A percentile compares a stretch with the other conserved stretches of the same genome.
phyloP scores from a whole-genome alignment of 331 rosid genomes.

The Malus hybrid region DNA sequence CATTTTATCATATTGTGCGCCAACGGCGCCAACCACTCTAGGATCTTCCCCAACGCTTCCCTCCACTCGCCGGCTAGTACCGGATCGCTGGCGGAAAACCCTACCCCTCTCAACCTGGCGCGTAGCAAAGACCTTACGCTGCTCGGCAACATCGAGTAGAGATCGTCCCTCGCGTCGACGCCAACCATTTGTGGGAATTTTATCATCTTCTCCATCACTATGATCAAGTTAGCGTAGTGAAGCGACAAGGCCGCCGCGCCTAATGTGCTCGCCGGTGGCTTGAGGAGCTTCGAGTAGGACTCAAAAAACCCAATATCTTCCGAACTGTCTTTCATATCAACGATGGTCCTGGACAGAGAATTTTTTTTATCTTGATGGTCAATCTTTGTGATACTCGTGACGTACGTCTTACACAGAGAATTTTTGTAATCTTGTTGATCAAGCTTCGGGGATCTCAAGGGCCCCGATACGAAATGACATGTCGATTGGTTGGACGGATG shows the following conservation, averaged over 20 bases:
- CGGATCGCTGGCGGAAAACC: slow-evolving; percentile 76
- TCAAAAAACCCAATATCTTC: slow-evolving; percentile 43
- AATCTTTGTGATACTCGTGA: too few relatives aligned
- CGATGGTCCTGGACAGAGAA: background rate
- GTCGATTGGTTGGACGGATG: slow-evolving; percentile 55
- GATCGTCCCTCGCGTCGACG: slow-evolving; percentile 79
- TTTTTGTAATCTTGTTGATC: background rate
- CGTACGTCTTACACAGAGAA: background rate
- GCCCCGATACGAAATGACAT: slow-evolving; percentile 37
- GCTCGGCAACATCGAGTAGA: slow-evolving; percentile 68
- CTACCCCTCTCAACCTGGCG: slow-evolving; percentile 60
- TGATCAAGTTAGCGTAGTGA: slow-evolving; percentile 77
- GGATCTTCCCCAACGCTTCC: slow-evolving; percentile 71
- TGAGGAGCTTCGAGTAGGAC: slow-evolving; percentile 48
- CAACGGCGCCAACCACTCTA: slow-evolving; percentile 79
- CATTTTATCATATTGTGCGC: slow-evolving; percentile 97
- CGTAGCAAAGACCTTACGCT: slow-evolving; percentile 52
- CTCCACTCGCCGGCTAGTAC: slow-evolving; percentile 77
- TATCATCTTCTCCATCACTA: slow-evolving; percentile 88
- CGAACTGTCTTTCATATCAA: background rate
- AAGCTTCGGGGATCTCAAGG: slow-evolving; percentile 12
- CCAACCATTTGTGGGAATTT: slow-evolving; percentile 88
- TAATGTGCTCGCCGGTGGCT: slow-evolving; percentile 47
- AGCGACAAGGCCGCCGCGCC: slow-evolving; percentile 73
- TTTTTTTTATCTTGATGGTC: background rate